phyloP scores from a whole-genome alignment of 371 early-diverging fungal species.

The Amoeboaphelidium protococcarum region DNA sequence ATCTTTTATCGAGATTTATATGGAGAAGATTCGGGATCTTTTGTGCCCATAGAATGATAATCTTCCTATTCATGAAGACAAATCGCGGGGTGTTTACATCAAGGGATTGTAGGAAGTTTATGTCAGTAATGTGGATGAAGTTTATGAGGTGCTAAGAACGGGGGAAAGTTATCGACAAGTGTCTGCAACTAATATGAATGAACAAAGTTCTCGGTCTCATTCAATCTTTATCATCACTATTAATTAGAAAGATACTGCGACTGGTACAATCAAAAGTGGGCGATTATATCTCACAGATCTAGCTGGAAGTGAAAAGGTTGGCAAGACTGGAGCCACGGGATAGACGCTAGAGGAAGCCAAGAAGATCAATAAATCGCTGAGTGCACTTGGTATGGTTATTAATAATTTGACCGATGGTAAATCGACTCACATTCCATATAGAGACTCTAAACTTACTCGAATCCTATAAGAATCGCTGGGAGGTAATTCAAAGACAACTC shows the following conservation, averaged over 20 bases:
- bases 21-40: slow-evolving; percentile 93
- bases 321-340: slow-evolving; percentile 93
- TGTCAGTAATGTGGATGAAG: slow-evolving; percentile 74
- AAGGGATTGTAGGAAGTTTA: slow-evolving; percentile 81
- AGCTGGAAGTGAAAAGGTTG: slow-evolving; percentile 50
- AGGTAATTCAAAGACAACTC: slow-evolving; percentile 84
- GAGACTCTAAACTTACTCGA: slow-evolving; percentile 94
- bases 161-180: slow-evolving; percentile 72
- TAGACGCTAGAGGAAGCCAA: slow-evolving; percentile 97
- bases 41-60: slow-evolving; percentile 65
- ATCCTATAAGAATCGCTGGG: slow-evolving; percentile 95
- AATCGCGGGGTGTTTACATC: slow-evolving; percentile 84
- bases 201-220: slow-evolving; percentile 82
- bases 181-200: slow-evolving; percentile 91
- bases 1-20: slow-evolving; percentile 98
- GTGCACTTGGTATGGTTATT: slow-evolving; percentile 95
- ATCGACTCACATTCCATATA: slow-evolving; percentile 87
- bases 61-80: slow-evolving; percentile 83
- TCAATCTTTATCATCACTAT: slow-evolving; percentile 91
- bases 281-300: slow-evolving; percentile 55
- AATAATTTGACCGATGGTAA: slow-evolving; percentile 78
- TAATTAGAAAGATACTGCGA: slow-evolving; percentile 61
- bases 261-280: slow-evolving; percentile 62
- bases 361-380: slow-evolving; percentile 96
- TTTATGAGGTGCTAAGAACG: slow-evolving; percentile 71